phyloP scores from a whole-genome alignment of 2,329 filamentous ascomycete species.

The Penicillium sp. region DNA sequence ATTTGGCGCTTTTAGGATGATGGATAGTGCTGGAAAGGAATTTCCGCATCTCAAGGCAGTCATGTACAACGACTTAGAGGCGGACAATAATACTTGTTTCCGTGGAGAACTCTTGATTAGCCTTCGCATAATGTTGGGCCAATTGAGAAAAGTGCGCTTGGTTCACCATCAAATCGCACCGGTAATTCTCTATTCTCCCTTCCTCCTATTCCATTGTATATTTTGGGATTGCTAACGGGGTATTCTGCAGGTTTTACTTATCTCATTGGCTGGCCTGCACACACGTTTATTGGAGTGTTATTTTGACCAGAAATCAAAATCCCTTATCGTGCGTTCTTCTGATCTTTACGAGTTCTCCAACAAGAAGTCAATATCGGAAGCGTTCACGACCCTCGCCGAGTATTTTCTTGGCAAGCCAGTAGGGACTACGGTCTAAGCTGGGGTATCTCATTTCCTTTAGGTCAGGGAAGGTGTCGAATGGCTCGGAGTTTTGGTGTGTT shows the following conservation, averaged over 20 bases:
- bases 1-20: neutral
- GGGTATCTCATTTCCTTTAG: neutral
- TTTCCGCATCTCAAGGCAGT: neutral
- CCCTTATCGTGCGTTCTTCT: neutral
- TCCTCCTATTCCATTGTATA: neutral
- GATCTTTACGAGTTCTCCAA: neutral
- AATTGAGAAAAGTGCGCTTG: neutral
- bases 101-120: neutral
- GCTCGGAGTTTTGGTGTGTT: no score
- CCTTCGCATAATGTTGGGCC: neutral
- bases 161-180: neutral
- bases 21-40: neutral
- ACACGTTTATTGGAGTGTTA: neutral
- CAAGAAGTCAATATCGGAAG: neutral
- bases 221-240: neutral
- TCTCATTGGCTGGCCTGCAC: no score
- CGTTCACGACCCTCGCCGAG: neutral
- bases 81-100: neutral
- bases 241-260: neutral
- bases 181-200: neutral
- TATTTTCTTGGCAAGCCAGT: neutral
- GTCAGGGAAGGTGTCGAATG: neutral
- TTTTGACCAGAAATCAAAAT: neutral
- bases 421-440: neutral
- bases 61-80: neutral